Percentiles rank a stretch among this genome's conserved stretches.
Conservation (phyloP, 1,284 basidiomycete genomes). For the Boletus semigastroideus region DNA sequence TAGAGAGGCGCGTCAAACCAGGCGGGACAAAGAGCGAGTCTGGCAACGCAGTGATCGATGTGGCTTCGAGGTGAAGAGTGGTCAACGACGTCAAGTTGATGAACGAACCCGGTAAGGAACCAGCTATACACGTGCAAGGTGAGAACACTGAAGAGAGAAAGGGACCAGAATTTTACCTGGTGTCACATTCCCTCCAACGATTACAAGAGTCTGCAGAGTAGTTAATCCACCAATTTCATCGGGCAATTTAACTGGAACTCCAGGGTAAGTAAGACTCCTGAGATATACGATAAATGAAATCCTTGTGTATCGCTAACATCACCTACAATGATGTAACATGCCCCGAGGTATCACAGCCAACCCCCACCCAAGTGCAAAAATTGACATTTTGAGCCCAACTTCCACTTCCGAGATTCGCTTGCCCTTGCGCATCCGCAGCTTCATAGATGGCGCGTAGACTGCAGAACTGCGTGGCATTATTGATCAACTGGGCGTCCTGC, state of each 20-base stretch:
- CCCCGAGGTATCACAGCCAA: constrained; percentile 45
- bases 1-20: constrained; percentile 36
- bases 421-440: constrained; percentile 40
- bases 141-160: background rate
- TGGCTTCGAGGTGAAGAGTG: constrained; percentile 45
- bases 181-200: constrained; percentile 44
- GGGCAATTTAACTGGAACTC: constrained; percentile 46
- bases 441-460: constrained; percentile 50
- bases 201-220: constrained; percentile 39
- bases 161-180: constrained; percentile 36
- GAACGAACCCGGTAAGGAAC: constrained; percentile 40
- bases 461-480: constrained; percentile 48
- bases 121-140: constrained; percentile 31
- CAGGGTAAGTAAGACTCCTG: constrained; percentile 48
- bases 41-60: constrained; percentile 41
- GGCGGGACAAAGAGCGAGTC: constrained; percentile 36
- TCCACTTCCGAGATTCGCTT: constrained; percentile 39
- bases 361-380: constrained; percentile 51
- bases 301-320: background rate
- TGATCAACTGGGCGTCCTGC: constrained; percentile 34
- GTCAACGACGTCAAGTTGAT: constrained; percentile 39
- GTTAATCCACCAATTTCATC: constrained; percentile 43
- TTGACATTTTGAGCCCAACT: constrained; percentile 48
- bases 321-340: constrained; percentile 46
- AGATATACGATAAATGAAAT: background rate